Evolutionary conservation across 495 filamentous ascomycete species (phyloP), one percentile per base, ranked within the genome.

Genomic region (Talaromyces wortmannii): DNA sequence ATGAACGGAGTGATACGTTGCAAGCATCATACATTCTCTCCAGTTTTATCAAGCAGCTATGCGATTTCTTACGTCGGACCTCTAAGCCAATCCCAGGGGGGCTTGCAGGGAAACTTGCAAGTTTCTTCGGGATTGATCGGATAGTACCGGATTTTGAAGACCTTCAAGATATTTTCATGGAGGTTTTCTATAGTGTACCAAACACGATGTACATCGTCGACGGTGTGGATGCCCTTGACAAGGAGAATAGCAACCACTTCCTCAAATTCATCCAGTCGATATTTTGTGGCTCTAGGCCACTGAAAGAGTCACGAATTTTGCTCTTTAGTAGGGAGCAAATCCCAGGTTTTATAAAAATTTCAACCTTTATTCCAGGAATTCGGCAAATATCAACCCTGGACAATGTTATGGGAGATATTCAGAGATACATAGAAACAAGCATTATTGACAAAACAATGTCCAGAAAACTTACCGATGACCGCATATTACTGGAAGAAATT

Each of bases 361-460:
- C 36, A 7, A 60, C 46, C 4, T 59, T 57, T 18, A 56, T 66
- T 0, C 57, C 59, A 0, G 56, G 57, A 6, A 53, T 59, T 48
- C 51, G 36, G 33, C 60, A 58, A 11, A 63, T 67, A 10, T 58
- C 58, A n/a, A 67, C 59, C 12, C 57, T 59, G 13, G 12, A 11
- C 6, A 63, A 63, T 30, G 53, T 65, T 30, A 61, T 53, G 44
- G 36, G 44, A 12, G 65, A 67, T 48, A 65, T 65, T 16, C 8
- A 49, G n/a, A 47, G 47, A 1, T 67, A 65, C 15, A 63, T 65
- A 13, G 48, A 63, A 45, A 48, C 31, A 13, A 63, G 59, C 23
- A 54, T 65, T 40, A 12, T 36, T n/a, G 61, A 65, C 4, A 67
- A 63, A 44, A 58, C 30, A 5, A 55, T 63, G 31, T 31, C 16